Evolutionary conservation across 2,329 filamentous ascomycete genomes (phyloP), one percentile per base, ranked within the genome.

Genomic region (Trichoderma endophyticum): DNA sequence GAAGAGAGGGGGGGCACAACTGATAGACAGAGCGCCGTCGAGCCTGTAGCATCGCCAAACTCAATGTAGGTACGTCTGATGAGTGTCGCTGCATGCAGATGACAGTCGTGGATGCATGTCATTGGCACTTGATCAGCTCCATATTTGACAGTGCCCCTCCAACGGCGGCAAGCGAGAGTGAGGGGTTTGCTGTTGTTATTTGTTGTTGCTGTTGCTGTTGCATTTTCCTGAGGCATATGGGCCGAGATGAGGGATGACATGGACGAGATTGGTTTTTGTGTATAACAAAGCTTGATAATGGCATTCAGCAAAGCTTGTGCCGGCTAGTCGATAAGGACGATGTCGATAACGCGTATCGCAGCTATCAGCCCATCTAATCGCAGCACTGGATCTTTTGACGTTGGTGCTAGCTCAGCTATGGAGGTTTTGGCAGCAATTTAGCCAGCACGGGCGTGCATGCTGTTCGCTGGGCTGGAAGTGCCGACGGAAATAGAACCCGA

Each of bases 31-130:
- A n/a, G 64, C 4, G 56, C 34, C 26, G n/a, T 21, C 65, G 54
- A 71, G 68, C 68, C 68, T 64, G 51, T 64, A 57, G 60, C 48
- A 71, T 71, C 67, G 67, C 28, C 65, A 69, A 62, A 70, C 56
- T 57, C 43, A 24, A 71, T 64, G 60, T 60, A 63, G 59, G 68
- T 51, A 71, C 59, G 68, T 57, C 60, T 64, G 59, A 71, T 71
- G 62, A 71, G 70, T 65, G 63, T 66, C 39, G 70, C 62, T 61
- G 62, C 70, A 71, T 66, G 70, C 70, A 71, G 70, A 59, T 67
- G 56, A 61, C 70, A 67, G 63, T 71, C 70, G 70, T 71, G 70
- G 70, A 71, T 71, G 70, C 70, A 71, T 71, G 70, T 71, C 70
- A 71, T 71, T 71, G 70, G 70, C 70, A 71, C 62, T 66, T 67